phyloP scores from a whole-genome alignment of 2,329 filamentous ascomycete species.

The Ascochyta clinopodiicola region DNA sequence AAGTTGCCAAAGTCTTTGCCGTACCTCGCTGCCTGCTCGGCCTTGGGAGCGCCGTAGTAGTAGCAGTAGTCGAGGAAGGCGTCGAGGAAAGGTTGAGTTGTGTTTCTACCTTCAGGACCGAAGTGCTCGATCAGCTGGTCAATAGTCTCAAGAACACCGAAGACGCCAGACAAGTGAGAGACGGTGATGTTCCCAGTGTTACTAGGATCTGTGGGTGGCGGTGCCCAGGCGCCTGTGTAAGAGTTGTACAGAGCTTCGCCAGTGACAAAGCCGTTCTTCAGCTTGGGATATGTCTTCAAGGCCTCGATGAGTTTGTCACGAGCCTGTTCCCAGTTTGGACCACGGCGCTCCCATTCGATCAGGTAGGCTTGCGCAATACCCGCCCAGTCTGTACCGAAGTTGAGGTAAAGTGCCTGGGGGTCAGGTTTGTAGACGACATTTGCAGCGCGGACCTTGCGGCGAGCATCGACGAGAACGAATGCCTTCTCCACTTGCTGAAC shows the following conservation, averaged over 20 bases:
- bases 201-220: slow-evolving; percentile 60
- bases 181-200: slow-evolving; percentile 61
- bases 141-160: slow-evolving; percentile 65
- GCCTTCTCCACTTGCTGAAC: slow-evolving; percentile 61
- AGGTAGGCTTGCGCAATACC: slow-evolving; percentile 65
- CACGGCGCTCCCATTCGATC: slow-evolving; percentile 65
- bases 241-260: slow-evolving; percentile 62
- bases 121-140: slow-evolving; percentile 62
- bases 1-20: slow-evolving; percentile 56
- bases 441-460: slow-evolving; percentile 65
- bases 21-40: slow-evolving; percentile 62
- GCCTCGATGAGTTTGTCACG: slow-evolving; percentile 58
- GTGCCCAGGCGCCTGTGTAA: slow-evolving; percentile 57
- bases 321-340: slow-evolving; percentile 61
- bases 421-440: slow-evolving; percentile 56
- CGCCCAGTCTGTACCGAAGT: slow-evolving; percentile 66
- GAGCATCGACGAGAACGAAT: slow-evolving; percentile 61
- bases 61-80: slow-evolving; percentile 67
- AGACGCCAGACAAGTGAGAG: slow-evolving; percentile 64
- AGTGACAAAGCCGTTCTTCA: slow-evolving; percentile 67
- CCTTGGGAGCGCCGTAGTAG: slow-evolving; percentile 59
- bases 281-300: slow-evolving; percentile 58
- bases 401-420: slow-evolving; percentile 55
- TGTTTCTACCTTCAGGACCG: slow-evolving; percentile 43
- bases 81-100: slow-evolving; percentile 59